These are phyloP conservation scores for Tritrichomonas foetus DNA, from an alignment of 208 protist species.

Conservation along the genomic window DNA sequence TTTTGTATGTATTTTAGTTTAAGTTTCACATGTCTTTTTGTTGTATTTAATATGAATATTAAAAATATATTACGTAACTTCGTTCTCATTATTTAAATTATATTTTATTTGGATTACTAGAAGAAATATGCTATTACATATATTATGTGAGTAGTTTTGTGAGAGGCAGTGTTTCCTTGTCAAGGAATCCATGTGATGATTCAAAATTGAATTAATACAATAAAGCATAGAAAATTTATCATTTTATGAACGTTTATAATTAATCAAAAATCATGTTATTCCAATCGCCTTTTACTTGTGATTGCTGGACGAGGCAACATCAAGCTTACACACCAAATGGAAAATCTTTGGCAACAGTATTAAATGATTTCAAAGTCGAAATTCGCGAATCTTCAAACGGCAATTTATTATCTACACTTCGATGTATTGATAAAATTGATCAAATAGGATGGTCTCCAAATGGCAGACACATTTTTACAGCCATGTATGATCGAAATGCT, in stretches of 20 bases:
- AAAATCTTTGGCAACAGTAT: background rate
- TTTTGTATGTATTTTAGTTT: too few relatives aligned
- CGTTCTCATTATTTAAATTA: too few relatives aligned
- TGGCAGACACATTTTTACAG: background rate
- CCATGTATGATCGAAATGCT: background rate
- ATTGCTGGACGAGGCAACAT: background rate
- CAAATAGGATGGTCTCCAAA: background rate
- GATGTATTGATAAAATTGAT: conserved; percentile 12
- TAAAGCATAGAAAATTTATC: background rate
- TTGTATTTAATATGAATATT: too few relatives aligned
- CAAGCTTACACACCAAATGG: background rate
- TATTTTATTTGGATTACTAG: too few relatives aligned
- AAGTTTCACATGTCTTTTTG: too few relatives aligned
- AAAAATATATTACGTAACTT: too few relatives aligned
- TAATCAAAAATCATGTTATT: background rate
- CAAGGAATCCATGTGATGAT: too few relatives aligned
- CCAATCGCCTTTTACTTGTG: background rate
- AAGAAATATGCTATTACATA: too few relatives aligned
- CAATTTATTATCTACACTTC: background rate
- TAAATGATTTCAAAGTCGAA: conserved; percentile 2
- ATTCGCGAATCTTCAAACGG: background rate
- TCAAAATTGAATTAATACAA: too few relatives aligned
- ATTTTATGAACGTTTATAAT: background rate
- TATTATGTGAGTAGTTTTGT: too few relatives aligned
- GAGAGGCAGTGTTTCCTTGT: too few relatives aligned